Evolutionary conservation across 768 basidiomycete species (phyloP).

Genomic region (Suillus occidentalis): DNA sequence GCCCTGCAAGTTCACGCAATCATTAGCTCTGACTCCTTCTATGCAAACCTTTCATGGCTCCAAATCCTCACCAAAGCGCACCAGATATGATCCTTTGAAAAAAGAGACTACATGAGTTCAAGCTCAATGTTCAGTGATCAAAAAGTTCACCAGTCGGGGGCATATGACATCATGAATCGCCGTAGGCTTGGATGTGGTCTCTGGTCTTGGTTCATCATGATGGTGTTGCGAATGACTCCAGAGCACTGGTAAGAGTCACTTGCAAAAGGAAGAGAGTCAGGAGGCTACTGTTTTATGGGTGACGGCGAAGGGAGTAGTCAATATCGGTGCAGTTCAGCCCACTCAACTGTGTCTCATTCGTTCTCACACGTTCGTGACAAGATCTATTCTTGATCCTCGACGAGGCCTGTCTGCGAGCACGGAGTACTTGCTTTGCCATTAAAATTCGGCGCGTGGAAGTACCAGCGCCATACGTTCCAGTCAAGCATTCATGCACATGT

Average conservation of each 20-base stretch:
- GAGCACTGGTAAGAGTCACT: not conserved
- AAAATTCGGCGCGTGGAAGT: too few relatives aligned
- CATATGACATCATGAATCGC: slow-evolving; percentile 48
- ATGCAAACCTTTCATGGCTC: not conserved
- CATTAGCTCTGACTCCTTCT: not conserved
- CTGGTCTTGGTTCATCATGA: not conserved
- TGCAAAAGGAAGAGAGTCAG: too few relatives aligned
- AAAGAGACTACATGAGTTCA: slow-evolving; percentile 1
- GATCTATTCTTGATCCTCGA: not conserved
- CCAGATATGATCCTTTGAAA: slow-evolving; percentile 61
- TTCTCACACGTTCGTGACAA: not conserved
- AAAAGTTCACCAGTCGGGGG: slow-evolving; percentile 67
- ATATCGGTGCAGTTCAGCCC: not conserved
- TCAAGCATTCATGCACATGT: too few relatives aligned
- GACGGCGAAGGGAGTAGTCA: not conserved
- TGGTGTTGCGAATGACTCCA: not conserved
- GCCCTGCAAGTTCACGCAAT: slow-evolving; percentile 40
- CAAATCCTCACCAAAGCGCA: slow-evolving; percentile 51
- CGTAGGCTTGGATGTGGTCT: slow-evolving; percentile 18
- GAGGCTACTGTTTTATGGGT: too few relatives aligned
- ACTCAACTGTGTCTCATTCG: not conserved
- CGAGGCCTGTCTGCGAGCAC: too few relatives aligned
- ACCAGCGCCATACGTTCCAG: too few relatives aligned
- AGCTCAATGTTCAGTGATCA: not conserved
- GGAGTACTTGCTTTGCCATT: too few relatives aligned